A percentile compares a stretch with the other conserved stretches of the same genome.
Evolutionary conservation across 768 basidiomycete species (phyloP).

Genomic region (Antrodiella citrinella): DNA sequence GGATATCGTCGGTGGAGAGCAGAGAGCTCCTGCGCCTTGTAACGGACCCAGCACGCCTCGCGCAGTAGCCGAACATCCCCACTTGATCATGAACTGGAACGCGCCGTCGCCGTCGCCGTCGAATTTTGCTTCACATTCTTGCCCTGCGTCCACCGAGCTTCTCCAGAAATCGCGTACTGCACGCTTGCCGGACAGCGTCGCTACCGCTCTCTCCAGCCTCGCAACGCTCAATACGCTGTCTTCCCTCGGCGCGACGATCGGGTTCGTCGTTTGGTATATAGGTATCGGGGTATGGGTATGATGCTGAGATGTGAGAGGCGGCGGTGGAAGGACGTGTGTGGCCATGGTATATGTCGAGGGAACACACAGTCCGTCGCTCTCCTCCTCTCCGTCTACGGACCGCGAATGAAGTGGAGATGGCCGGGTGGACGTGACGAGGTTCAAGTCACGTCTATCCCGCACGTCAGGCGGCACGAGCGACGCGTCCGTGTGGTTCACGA

Average conservation of each 20-base stretch:
- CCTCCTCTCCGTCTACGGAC: not conserved
- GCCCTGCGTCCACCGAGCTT: not conserved
- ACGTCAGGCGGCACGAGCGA: conserved; percentile 43
- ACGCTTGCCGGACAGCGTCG: conserved; percentile 41
- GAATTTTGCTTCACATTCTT: conserved; percentile 7
- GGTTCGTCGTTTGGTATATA: conserved; percentile 72
- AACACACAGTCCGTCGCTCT: conserved; percentile 23
- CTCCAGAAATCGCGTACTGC: conserved; percentile 40
- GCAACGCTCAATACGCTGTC: conserved; percentile 47
- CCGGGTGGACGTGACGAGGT: conserved; percentile 34
- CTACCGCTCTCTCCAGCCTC: conserved; percentile 54
- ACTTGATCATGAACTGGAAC: conserved; percentile 24
- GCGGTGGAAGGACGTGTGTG: conserved; percentile 49
- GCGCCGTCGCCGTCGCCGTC: not conserved
- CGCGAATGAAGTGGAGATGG: conserved; percentile 2
- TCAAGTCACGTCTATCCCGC: conserved; percentile 55
- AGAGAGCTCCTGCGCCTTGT: conserved; percentile 36
- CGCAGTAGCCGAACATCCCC: conserved; percentile 33
- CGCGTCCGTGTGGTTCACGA: conserved; percentile 65
- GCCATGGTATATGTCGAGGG: conserved; percentile 55
- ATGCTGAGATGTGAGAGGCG: conserved; percentile 9
- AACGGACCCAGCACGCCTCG: conserved; percentile 34
- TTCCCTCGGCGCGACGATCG: conserved; percentile 43
- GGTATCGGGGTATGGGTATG: conserved; percentile 26
- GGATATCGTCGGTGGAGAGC: conserved; percentile 6